Base-by-base conservation (phyloP, 345 rosid species). In the Eucalyptus paniculata region DNA sequence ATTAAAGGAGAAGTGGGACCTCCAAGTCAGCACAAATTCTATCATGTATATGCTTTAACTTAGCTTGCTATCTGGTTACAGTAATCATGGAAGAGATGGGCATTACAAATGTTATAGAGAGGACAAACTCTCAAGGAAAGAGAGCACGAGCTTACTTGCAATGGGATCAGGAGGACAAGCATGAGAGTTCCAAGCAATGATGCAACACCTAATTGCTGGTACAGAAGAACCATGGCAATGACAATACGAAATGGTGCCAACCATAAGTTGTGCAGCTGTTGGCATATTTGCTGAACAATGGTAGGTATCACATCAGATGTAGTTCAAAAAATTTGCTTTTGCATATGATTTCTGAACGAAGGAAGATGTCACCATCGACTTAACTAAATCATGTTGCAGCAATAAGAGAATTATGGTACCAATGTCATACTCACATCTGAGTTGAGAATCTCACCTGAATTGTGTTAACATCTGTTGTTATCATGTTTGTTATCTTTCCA, bases 401-500 rank as follows among this genome's bases (percentile, higher is more conserved):
- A 69, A 34, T 34, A 34, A 69, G 72, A 69, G 7, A 69, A 34
- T 23, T 34, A 18, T 5, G 44, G 24, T 34, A 9, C 7, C 44
- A 69, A 19, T 69, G 81, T 34, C 42, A 69, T 18, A 18, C 12
- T 17, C 81, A 69, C 12, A 7, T 9, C 42, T 34, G 81, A 69
- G 24, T 12, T 26, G 47, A 69, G 87, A 82, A 83, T 24, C 90
- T 89, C 90, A 94, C 99, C 98, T 98, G 98, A 91, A 97, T 96
- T 56, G 99, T 91, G 91, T 92, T 96, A 85, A 97, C 95, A 94
- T 96, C 99, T 87, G 99, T 97, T 88, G 99, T 95, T 92, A 98
- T 97, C 97, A 98, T 95, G 89, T 98, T 98, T 85, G 97, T 98
- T 89, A 98, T 93, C 93, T 97, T 98, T 72, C 99, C 99, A 85